These are phyloP conservation scores for Penicillium sp. DNA, from an alignment of 2,329 filamentous ascomycete species.

Conservation along the genomic window DNA sequence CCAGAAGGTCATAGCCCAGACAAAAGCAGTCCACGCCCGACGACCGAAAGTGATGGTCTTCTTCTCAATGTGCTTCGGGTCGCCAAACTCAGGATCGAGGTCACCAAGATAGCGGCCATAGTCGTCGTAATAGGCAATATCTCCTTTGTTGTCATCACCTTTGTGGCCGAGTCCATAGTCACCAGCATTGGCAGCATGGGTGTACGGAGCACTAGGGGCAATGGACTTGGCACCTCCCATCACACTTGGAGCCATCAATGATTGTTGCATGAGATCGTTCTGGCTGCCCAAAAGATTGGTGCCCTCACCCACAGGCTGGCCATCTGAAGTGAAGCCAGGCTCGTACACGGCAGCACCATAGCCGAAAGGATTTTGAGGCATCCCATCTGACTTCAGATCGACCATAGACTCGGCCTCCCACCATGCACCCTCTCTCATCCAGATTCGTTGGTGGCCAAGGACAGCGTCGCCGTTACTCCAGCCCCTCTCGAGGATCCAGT, in stretches of 20 bases:
- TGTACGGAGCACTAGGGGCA: slow-evolving; percentile 43
- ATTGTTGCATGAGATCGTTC: slow-evolving; percentile 57
- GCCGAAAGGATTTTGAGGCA: slow-evolving; percentile 45
- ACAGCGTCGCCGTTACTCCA: slow-evolving; percentile 98
- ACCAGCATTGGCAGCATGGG: slow-evolving; percentile 51
- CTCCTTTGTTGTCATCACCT: slow-evolving; percentile 70
- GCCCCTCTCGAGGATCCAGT: slow-evolving; percentile 86
- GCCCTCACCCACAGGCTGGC: slow-evolving; percentile 54
- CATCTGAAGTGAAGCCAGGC: slow-evolving; percentile 62
- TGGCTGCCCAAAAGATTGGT: slow-evolving; percentile 62
- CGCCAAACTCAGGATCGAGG: slow-evolving; percentile 71
- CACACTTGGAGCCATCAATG: slow-evolving; percentile 47
- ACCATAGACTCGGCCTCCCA: slow-evolving; percentile 98
- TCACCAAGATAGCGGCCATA: slow-evolving; percentile 61
- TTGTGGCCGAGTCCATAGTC: slow-evolving; percentile 87
- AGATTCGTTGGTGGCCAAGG: slow-evolving; percentile 83
- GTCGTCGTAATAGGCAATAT: slow-evolving; percentile 67
- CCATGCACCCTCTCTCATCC: slow-evolving; percentile 92
- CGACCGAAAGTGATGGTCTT: slow-evolving; percentile 59
- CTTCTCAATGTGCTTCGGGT: slow-evolving; percentile 70
- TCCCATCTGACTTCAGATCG: slow-evolving; percentile 68
- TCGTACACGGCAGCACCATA: slow-evolving; percentile 60
- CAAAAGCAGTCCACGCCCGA: slow-evolving; percentile 71
- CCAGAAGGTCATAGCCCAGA: slow-evolving; percentile 89
- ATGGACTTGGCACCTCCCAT: slow-evolving; percentile 52